Base-by-base conservation (phyloP, 208 protist genomes). In the Leishmania braziliensis region DNA sequence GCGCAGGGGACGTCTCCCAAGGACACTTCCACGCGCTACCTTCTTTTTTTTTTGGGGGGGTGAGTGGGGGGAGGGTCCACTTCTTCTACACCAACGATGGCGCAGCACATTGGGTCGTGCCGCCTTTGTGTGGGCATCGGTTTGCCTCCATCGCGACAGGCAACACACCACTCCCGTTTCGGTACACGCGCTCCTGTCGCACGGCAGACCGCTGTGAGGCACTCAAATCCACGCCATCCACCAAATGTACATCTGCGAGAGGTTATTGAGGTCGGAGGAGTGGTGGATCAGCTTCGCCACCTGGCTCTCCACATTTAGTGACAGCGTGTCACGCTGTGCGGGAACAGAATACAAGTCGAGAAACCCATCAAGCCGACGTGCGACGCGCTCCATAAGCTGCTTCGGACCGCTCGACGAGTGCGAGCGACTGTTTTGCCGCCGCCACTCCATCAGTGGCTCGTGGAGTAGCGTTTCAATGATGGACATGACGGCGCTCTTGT, bases 401-500 rank as follows among this genome's bases (percentile, higher is more conserved):
- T 84, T 90, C 56, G 95, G 88, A 20, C 90, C 85, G 73, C 81
- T 77, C 12, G 77, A 71, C 69, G 72, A 9, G 33, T 70, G 68
- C 12, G 48, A 36, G 58, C 77, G 77, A 9, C 63, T 70, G 65
- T 77, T 85, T 66, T 79, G 68, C 76, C 88, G 80, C 63, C 73
- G 77, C 97, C 97, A 99, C 85, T 99, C 97, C 43, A 99, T 90
- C 26, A 99, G 90, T 23, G 98, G 98, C 81, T 99, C 99, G 83
- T 99, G 95, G 33, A 99, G 81, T 26, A 99, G 95, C 20, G 98
- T 98, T 76, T 99, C 97, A 0, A 99, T 90, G 56, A 99, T 91
- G 58, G 92, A 98, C 94, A 99, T 98, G 26, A 99, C 90, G 48
- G 95, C 93, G 48, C 98, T 94, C 48, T 94, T 92, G 84, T 99